Conservation (phyloP, 805 yeast species). For the Candida nitratophila region DNA sequence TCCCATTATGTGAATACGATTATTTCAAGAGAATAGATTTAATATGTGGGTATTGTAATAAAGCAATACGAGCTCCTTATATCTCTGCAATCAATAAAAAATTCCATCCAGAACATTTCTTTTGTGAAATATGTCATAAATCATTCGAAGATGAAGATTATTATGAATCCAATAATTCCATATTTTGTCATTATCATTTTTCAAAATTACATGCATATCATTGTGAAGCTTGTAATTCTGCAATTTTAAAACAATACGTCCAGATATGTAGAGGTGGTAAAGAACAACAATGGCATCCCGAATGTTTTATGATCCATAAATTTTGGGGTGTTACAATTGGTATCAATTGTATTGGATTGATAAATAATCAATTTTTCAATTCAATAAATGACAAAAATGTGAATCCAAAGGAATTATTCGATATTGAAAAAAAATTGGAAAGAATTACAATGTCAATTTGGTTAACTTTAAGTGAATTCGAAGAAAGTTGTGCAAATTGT, state of each 20-base stretch:
- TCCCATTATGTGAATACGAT: slow-evolving; percentile 84
- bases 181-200: slow-evolving; percentile 90
- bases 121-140: slow-evolving; percentile 78
- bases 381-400: slow-evolving; percentile 25
- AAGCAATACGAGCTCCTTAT: slow-evolving; percentile 85
- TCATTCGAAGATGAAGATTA: slow-evolving; percentile 92
- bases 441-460: slow-evolving; percentile 57
- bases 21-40: slow-evolving; percentile 80
- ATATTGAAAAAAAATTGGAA: slow-evolving; percentile 61
- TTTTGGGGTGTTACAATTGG: slow-evolving; percentile 88
- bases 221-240: slow-evolving; percentile 90
- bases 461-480: slow-evolving; percentile 82
- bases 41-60: slow-evolving; percentile 80
- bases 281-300: slow-evolving; percentile 98
- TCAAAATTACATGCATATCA: slow-evolving; percentile 78
- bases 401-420: slow-evolving; percentile 40
- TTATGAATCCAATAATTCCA: slow-evolving; percentile 74
- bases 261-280: slow-evolving; percentile 87
- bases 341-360: slow-evolving; percentile 48
- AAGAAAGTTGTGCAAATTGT: slow-evolving; percentile 82
- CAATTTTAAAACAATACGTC: slow-evolving; percentile 90
- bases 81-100: slow-evolving; percentile 89
- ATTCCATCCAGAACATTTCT: slow-evolving; percentile 92
- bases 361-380: slow-evolving; percentile 10
- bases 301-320: slow-evolving; percentile 95